Evolutionary conservation across 305 asterid species (phyloP), one percentile per base, ranked within the genome.

Genomic region (Fraxinus greggii): DNA sequence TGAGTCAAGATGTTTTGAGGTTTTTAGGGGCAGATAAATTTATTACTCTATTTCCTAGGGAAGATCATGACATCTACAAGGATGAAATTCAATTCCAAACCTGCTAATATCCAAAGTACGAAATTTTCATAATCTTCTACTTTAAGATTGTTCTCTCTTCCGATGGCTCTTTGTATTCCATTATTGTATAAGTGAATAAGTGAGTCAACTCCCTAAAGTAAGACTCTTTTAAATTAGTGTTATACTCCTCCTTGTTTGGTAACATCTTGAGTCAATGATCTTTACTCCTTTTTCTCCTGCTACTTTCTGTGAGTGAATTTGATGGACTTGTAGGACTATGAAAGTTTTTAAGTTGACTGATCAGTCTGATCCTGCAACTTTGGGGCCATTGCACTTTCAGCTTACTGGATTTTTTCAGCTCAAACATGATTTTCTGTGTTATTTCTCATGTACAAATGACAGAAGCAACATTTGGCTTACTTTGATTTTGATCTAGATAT

Each of bases 251-350:
- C 36, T 54, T 86, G 26, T 70, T 51, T 42, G 78, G 65, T 72
- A 77, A 61, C 77, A 77, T 42, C 75, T 45, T 63, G 63, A 51
- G 36, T 80, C 45, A 69, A 72, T 33, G 40, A 79, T 65, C 5
- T 73, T 19, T 63, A 81, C 79, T 76, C 72, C 2, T 48, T 23
- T 79, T 33, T 32, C 80, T 77, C 77, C 74, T 56, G 79, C 29
- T 78, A 38, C 74, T 83, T 67, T 80, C 78, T 67, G 81, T 72
- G 33, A 74, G 21, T 76, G 79, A 75, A 32, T 80, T 59, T 74
- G 75, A 78, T 56, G 76, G n/a, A 51, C 32, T 40, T 83, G 69
- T 79, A 72, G 67, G 33, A 24, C 19, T 48, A 75, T 72, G 72
- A 21, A 79, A 78, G 9, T 7, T 80, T 75, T 23, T 74, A 63